Evolutionary conservation across 345 rosid genomes (phyloP), one percentile per base, ranked within the genome.

Genomic region (Aquilaria malaccensis): DNA sequence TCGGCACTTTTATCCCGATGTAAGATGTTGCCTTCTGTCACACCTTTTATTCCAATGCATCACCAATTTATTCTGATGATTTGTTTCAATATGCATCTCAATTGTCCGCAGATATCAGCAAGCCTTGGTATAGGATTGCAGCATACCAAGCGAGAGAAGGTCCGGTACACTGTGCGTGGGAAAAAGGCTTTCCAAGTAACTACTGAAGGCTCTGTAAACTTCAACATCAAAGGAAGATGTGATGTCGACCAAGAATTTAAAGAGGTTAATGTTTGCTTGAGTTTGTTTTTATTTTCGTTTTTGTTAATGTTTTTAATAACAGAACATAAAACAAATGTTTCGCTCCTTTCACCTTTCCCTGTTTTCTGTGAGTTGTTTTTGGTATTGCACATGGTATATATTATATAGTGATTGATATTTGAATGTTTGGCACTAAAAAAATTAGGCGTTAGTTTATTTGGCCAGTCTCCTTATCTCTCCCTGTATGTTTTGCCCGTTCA

Each of bases 51-150:
- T 4, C 2, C 43, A 37, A 37, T 4, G 7, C 43, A 37, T 37
- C 43, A 37, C 7, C 7, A 4, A 37, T 37, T 37, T 9, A 37
- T 37, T 37, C 43, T 37, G 43, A 37, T 37, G 7, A 37, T 37
- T 37, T 4, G 43, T 62, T 64, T 62, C 60, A 65, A 51, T 43
- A 46, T 48, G 57, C 66, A 52, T 60, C 50, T 53, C 53, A 11
- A 56, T 55, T 11, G 33, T 56, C 22, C 61, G 33, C 68, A 94
- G 97, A 61, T 82, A 33, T 62, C 66, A 2, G 85, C 91, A 51
- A 82, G 93, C 59, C 78, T 94, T 53, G 89, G 80, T 14, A 71
- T 81, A 47, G 97, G 99, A 46, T 33, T 94, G 74, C 89, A 80
- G 11, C 84, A 81, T 64, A 86, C 83, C 53, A 94, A 79, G 66